A percentile compares a stretch with the other conserved stretches of the same genome.
phyloP scores from a whole-genome alignment of 805 yeast genomes.

The Pichia nanzhaoensis region DNA sequence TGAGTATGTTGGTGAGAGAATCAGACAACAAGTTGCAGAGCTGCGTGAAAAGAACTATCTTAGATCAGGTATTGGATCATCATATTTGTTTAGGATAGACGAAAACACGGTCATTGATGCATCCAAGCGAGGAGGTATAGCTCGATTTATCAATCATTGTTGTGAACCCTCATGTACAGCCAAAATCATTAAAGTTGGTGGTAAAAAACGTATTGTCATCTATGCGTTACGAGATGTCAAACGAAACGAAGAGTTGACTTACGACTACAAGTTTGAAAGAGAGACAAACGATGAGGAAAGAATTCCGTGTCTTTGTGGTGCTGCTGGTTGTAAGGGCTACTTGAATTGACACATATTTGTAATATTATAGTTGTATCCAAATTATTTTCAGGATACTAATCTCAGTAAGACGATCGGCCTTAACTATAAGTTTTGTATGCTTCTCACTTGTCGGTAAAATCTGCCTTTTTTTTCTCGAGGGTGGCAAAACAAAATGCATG shows the following conservation, averaged over 20 bases:
- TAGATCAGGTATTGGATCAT: slow-evolving; percentile 90
- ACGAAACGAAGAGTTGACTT: slow-evolving; percentile 88
- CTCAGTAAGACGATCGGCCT: too few species aligned
- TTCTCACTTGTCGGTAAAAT: too few species aligned
- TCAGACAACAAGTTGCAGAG: slow-evolving; percentile 91
- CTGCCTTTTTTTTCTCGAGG: too few species aligned
- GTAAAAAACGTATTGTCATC: slow-evolving; percentile 87
- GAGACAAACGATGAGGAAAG: slow-evolving; percentile 85
- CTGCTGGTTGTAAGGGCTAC: slow-evolving; percentile 89
- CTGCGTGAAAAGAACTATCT: slow-evolving; percentile 80
- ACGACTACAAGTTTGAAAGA: slow-evolving; percentile 91
- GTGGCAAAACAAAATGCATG: background rate
- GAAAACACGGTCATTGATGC: slow-evolving; percentile 96
- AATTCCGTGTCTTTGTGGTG: slow-evolving; percentile 90
- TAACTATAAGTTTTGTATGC: too few species aligned
- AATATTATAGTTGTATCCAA: too few species aligned
- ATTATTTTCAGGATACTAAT: too few species aligned
- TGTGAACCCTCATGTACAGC: slow-evolving; percentile 98
- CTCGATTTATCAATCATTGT: slow-evolving; percentile 94
- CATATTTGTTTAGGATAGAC: slow-evolving; percentile 86
- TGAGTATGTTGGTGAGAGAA: slow-evolving; percentile 94
- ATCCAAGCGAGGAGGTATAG: slow-evolving; percentile 94
- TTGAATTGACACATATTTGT: slow-evolving; percentile 54
- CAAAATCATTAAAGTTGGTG: slow-evolving; percentile 90
- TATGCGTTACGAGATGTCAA: slow-evolving; percentile 85